Base-by-base conservation (phyloP, 2,329 filamentous ascomycete genomes). In the Coleophoma cylindrospora region DNA sequence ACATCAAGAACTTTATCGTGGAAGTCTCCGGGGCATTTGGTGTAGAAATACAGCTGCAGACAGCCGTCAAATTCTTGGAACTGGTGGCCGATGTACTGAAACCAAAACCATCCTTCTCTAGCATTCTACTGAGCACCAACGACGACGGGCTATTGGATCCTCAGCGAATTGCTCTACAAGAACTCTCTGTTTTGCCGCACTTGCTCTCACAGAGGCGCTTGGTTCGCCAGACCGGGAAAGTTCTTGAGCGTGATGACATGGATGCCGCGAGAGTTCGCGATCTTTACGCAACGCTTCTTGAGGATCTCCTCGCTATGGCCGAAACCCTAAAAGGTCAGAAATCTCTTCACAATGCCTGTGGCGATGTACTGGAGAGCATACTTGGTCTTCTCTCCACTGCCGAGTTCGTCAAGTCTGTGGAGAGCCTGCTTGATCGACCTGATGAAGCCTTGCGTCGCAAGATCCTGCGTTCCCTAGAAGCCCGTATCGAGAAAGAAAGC, bases 331-430 rank as follows among this genome's bases (percentile, higher is more conserved):
- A 81, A 66, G 60, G 69, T 27, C 74, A 77, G 59, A 78, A 81
- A 65, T 62, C 66, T 36, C 68, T 86, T 10, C 78, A 84, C 60
- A 71, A 62, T 61, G 75, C 76, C 45, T 84, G 80, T 61, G 86
- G 87, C 37, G 81, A 87, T 50, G 80, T 89, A 1, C 76, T 97
- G 44, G 83, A 87, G 15, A 86, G 87, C 54, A 74, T 95, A n/a
- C 77, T 99, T 46, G 86, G 89, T 55, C 79, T 96, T 7, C 76
- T 96, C 40, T 92, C 91, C 0, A 91, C 92, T 3, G 78, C 83
- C 47, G 90, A 96, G 68, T 94, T 97, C 67, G 83, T 97, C 66
- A 89, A 89, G 65, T 88, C 91, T 10, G 86, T 95, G 38, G 89
- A 95, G 64, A 81, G 83, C 27, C 76, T 99, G 32, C 81, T 97